Conservation (phyloP, 768 basidiomycete genomes). For the Termitomyces eurrhizus region DNA sequence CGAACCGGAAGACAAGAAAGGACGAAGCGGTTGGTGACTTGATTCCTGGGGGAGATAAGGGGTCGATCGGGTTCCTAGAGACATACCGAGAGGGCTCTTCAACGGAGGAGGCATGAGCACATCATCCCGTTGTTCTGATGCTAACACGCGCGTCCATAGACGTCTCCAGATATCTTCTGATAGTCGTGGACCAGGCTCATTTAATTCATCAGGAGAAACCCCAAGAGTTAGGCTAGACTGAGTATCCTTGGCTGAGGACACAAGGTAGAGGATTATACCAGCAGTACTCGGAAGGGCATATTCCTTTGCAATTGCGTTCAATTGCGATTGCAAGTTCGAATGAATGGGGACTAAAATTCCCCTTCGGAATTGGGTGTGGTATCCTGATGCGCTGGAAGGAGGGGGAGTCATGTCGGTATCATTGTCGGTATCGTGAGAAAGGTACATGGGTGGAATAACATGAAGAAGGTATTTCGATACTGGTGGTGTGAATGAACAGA, state of each 20-base stretch:
- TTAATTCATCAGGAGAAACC: conserved; percentile 28
- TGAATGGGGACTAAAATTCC: conserved; percentile 87
- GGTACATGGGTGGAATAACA: conserved; percentile 71
- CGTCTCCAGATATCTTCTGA: conserved; percentile 87
- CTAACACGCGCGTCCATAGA: conserved; percentile 74
- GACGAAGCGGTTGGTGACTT: conserved; percentile 33
- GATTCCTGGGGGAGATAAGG: conserved; percentile 35
- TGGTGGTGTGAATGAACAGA: conserved; percentile 32
- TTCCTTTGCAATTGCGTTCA: conserved; percentile 87
- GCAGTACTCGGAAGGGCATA: conserved; percentile 86
- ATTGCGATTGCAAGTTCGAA: conserved; percentile 76
- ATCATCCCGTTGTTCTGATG: conserved; percentile 52
- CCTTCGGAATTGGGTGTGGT: conserved; percentile 74
- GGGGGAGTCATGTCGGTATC: conserved; percentile 47
- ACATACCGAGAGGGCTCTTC: conserved; percentile 34
- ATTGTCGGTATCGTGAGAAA: conserved; percentile 58
- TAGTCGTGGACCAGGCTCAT: conserved; percentile 73
- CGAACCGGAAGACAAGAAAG: conserved; percentile 41
- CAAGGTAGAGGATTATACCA: conserved; percentile 82
- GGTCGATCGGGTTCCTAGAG: conserved; percentile 39
- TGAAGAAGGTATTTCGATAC: conserved; percentile 76
- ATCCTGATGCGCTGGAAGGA: conserved; percentile 62
- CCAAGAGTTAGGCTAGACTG: conserved; percentile 12
- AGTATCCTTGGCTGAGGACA: conserved; percentile 28
- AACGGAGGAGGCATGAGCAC: conserved; percentile 28